phyloP scores from a whole-genome alignment of 192 early-diverging fungal species.

The Lunasporangiospora selenospora region DNA sequence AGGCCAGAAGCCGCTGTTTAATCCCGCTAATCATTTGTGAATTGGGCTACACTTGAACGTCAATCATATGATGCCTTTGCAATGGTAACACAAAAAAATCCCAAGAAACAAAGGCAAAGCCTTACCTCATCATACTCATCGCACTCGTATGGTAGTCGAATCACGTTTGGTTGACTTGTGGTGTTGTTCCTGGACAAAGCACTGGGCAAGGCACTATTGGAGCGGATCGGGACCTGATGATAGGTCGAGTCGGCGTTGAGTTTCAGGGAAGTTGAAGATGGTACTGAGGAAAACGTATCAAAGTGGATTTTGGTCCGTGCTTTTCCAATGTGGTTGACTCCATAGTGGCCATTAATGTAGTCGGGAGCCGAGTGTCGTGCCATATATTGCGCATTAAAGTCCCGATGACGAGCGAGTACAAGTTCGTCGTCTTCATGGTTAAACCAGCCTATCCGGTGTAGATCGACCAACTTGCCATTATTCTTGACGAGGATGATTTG shows the following conservation, averaged over 20 bases:
- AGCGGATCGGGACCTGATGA: constrained; percentile 24
- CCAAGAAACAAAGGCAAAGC: neutral
- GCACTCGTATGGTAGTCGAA: too few relatives aligned
- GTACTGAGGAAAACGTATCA: constrained; percentile 10
- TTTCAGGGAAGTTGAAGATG: constrained; percentile 8
- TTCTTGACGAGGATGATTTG: constrained; percentile 68
- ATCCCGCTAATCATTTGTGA: constrained; percentile 63
- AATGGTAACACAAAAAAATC: neutral
- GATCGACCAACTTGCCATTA: constrained; percentile 59
- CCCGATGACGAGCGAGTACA: constrained; percentile 50
- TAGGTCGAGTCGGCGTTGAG: constrained; percentile 30
- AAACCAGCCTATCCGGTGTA: constrained; percentile 67
- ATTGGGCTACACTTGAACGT: constrained; percentile 9
- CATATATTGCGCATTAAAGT: constrained; percentile 53
- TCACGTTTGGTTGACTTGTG: too few relatives aligned
- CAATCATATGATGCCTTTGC: neutral
- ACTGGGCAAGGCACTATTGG: too few relatives aligned
- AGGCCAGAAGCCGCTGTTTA: constrained; percentile 72
- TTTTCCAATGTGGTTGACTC: constrained; percentile 10
- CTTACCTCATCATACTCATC: constrained; percentile 34
- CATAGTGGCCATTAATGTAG: neutral
- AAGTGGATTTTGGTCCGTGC: constrained; percentile 5
- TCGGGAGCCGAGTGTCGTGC: constrained; percentile 3
- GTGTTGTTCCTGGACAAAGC: too few relatives aligned
- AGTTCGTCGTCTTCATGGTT: constrained; percentile 71